phyloP scores from a whole-genome alignment of 2,329 filamentous ascomycete species.

The Xylaria arbuscula region DNA sequence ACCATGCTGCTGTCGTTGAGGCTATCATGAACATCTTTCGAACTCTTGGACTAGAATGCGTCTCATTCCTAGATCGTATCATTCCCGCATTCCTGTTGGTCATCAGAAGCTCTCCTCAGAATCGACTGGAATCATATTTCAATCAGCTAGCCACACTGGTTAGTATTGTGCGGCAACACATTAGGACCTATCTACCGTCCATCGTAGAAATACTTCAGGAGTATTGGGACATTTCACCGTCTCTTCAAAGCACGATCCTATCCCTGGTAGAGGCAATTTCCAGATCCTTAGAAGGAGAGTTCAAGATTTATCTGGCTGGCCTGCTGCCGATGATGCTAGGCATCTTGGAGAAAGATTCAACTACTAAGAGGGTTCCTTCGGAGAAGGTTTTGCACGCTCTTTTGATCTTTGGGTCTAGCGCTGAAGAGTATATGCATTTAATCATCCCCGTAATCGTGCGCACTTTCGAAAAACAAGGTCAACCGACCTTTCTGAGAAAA shows the following conservation, averaged over 20 bases:
- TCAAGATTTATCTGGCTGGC: conserved; percentile 93
- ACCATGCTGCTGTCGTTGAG: conserved; percentile 94
- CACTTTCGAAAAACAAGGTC: conserved; percentile 89
- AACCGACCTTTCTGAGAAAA: conserved; percentile 82
- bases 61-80: conserved; percentile 92
- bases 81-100: conserved; percentile 93
- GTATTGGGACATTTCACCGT: conserved; percentile 85
- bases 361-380: conserved; percentile 80
- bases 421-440: conserved; percentile 98
- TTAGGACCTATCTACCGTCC: conserved; percentile 86
- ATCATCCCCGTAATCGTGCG: conserved; percentile 96
- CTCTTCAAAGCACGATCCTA: conserved; percentile 90
- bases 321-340: conserved; percentile 94
- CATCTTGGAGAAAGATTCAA: conserved; percentile 86
- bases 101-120: conserved; percentile 81
- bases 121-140: conserved; percentile 92
- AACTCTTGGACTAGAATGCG: conserved; percentile 94
- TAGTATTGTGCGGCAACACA: conserved; percentile 95
- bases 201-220: conserved; percentile 89
- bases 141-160: conserved; percentile 95
- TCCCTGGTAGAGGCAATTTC: conserved; percentile 94
- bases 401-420: conserved; percentile 92
- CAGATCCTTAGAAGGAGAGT: conserved; percentile 93
- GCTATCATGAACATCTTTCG: conserved; percentile 99
- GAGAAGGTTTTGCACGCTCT: conserved; percentile 95